Evolutionary conservation across 208 protist genomes (phyloP), one percentile per base, ranked within the genome.

Genomic region (Trypanosoma theileri): DNA sequence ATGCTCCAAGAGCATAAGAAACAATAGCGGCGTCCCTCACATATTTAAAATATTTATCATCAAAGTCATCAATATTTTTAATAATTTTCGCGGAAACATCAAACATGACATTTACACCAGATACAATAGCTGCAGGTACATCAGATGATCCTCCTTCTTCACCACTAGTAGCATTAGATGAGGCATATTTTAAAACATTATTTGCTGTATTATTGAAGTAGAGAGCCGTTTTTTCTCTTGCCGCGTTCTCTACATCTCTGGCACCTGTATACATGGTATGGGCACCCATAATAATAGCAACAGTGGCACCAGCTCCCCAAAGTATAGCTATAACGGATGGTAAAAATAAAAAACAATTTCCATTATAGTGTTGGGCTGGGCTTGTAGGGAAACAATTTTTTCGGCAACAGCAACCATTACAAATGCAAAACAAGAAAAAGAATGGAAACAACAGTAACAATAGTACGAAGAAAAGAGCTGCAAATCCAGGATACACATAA

Each of bases 31-130:
- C 81, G 54, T 79, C 77, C 7, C 65, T 63, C 41, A 89, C 76
- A 71, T 94, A 91, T 77, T 82, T 89, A 69, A 89, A 76, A 64
- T 86, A 88, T 55, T 86, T 72, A 2, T 64, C 28, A 22, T 73
- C 71, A 4, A 80, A 66, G 26, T 59, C 66, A 31, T 69, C 41
- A 16, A 86, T 45, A 41, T 77, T 70, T 54, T 68, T 26, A 21
- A n/a, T 55, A 14, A 90, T n/a, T n/a, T 71, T 13, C 8, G 1
- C 31, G 28, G 63, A 64, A 26, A 89, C 65, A 9, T 77, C 46
- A 60, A 86, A 79, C 45, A 94, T 83, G 9, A 58, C 71, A 40
- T 59, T 63, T 3, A 85, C 51, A 53, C 86, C 74, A 17, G 26
- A 21, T 50, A 19, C 1, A 59, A 68, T 21, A 21, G 6, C 13